These are phyloP conservation scores for Wickerhamomyces queroliae DNA, from an alignment of 805 yeast genomes.

Conservation along the genomic window DNA sequence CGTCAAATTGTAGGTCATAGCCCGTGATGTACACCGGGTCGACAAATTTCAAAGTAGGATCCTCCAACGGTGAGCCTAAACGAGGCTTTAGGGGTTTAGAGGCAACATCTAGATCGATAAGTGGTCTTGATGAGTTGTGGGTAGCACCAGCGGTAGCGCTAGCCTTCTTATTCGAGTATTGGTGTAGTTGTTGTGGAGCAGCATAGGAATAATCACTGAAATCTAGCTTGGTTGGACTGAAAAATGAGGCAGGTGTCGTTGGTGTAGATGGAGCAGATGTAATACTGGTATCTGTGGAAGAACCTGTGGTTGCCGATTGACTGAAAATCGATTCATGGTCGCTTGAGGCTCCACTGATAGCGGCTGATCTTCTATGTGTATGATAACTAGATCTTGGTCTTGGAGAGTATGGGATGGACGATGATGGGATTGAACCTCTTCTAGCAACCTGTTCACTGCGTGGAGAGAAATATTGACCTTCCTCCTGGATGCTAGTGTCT, in stretches of 20 bases:
- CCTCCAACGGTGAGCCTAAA: not conserved
- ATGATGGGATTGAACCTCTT: not conserved
- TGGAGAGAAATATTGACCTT: too few species aligned
- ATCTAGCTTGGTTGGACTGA: not conserved
- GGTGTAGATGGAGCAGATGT: not conserved
- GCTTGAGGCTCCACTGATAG: conserved; percentile 1
- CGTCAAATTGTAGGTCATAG: not conserved
- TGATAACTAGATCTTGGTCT: not conserved
- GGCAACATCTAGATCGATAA: conserved; percentile 14
- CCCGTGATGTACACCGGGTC: not conserved
- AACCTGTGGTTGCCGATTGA: not conserved
- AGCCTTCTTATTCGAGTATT: not conserved
- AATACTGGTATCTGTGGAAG: not conserved
- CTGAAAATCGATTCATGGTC: not conserved
- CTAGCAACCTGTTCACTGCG: not conserved
- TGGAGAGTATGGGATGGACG: not conserved
- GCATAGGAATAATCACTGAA: not conserved
- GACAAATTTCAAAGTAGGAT: not conserved
- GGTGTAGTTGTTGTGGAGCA: not conserved
- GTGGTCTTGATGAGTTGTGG: conserved; percentile 4
- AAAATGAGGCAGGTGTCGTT: not conserved
- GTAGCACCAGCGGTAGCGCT: not conserved
- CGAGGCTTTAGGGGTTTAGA: conserved; percentile 10
- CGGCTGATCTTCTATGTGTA: not conserved
- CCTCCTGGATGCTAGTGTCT: not conserved